Conservation (phyloP, 176 grass and related monocot genomes). For the Miscanthus lutarioriparius region DNA sequence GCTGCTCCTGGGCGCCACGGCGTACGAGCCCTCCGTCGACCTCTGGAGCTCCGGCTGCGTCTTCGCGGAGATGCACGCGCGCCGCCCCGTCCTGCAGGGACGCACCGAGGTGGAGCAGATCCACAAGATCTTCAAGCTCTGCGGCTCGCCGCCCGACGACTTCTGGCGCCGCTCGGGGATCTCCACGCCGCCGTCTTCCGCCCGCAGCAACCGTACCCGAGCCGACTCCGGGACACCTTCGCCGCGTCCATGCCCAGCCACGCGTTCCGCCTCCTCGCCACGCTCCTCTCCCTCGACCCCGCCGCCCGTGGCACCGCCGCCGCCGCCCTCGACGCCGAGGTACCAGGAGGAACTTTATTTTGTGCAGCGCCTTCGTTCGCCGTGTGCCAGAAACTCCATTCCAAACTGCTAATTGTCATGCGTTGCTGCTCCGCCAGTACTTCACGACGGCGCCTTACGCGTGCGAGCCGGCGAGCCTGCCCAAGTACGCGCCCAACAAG, state of each 20-base stretch:
- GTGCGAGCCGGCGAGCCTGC: constrained; percentile 71
- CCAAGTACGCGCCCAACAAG: constrained; percentile 84
- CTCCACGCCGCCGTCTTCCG: constrained; percentile 73
- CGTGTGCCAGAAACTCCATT: too few species aligned
- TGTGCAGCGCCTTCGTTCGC: too few species aligned
- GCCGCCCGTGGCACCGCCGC: constrained; percentile 63
- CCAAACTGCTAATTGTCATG: too few species aligned
- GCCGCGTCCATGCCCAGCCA: constrained; percentile 34
- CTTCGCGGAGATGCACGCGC: constrained; percentile 73
- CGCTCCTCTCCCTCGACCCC: constrained; percentile 75
- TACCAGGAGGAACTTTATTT: neutral
- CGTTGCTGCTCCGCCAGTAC: constrained; percentile 39
- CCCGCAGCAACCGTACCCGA: constrained; percentile 59
- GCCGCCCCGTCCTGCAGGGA: constrained; percentile 81
- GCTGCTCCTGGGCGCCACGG: constrained; percentile 74
- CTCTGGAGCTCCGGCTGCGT: constrained; percentile 96
- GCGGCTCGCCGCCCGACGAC: constrained; percentile 71
- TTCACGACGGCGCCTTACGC: constrained; percentile 68
- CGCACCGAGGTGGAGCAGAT: constrained; percentile 99
- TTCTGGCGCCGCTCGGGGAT: constrained; percentile 64
- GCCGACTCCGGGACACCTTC: constrained; percentile 58
- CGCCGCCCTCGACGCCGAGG: constrained; percentile 61
- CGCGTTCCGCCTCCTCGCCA: constrained; percentile 54
- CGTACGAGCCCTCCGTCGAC: constrained; percentile 80
- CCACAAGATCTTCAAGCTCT: constrained; percentile 97